Percentiles rank a stretch among this genome's conserved stretches.
Evolutionary conservation across 1,284 basidiomycete genomes (phyloP).

Genomic region (Cutaneotrichosporon spelunceum): DNA sequence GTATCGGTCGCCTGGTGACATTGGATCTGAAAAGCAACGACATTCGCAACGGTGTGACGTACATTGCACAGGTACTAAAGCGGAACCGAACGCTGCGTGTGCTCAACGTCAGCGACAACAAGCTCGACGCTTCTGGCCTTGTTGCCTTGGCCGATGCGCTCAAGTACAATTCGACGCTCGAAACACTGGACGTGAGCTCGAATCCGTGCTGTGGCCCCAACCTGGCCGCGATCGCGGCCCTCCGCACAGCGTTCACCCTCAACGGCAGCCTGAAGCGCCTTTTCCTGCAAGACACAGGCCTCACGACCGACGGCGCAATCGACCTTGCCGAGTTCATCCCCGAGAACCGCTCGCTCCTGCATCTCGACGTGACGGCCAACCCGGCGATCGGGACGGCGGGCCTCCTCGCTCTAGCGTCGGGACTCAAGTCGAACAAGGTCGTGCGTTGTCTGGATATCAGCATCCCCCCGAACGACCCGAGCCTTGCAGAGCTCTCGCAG

Average conservation of each 20-base stretch:
- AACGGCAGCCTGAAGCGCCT: slow-evolving; percentile 88
- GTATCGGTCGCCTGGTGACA: slow-evolving; percentile 78
- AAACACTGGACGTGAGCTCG: slow-evolving; percentile 86
- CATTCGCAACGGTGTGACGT: slow-evolving; percentile 78
- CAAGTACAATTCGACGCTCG: slow-evolving; percentile 93
- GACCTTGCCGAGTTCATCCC: slow-evolving; percentile 94
- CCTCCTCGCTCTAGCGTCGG: slow-evolving; percentile 84
- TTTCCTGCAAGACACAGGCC: slow-evolving; percentile 78
- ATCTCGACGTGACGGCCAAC: slow-evolving; percentile 82
- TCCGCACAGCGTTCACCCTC: slow-evolving; percentile 87
- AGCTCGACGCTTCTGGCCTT: slow-evolving; percentile 77
- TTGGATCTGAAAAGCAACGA: slow-evolving; percentile 91
- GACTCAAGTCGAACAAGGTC: slow-evolving; percentile 73
- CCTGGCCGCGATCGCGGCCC: slow-evolving; percentile 80
- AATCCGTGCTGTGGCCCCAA: slow-evolving; percentile 89
- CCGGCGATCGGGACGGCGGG: slow-evolving; percentile 74
- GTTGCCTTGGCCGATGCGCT: slow-evolving; percentile 82
- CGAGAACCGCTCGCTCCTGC: slow-evolving; percentile 78
- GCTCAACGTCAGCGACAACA: slow-evolving; percentile 89
- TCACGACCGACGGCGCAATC: slow-evolving; percentile 84
- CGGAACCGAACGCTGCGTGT: slow-evolving; percentile 92
- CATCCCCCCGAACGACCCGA: slow-evolving; percentile 82
- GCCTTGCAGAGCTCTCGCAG: slow-evolving; percentile 63
- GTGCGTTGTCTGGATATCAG: slow-evolving; percentile 92
- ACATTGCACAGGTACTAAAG: slow-evolving; percentile 91